Evolutionary conservation across 192 early-diverging fungal species (phyloP).

Genomic region (Coemansia sp.): DNA sequence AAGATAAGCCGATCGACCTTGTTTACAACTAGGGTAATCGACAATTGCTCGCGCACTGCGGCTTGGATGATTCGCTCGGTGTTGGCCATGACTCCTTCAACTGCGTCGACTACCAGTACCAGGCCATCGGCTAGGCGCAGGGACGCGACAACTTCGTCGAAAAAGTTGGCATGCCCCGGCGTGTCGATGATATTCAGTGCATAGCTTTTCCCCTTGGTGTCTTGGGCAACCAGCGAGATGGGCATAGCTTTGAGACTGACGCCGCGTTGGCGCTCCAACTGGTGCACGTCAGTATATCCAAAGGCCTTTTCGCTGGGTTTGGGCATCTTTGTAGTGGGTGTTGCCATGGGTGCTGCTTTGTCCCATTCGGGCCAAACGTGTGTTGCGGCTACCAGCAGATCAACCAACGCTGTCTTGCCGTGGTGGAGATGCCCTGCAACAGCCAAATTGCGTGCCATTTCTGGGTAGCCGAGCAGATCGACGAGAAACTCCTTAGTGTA

Average conservation of each 20-base stretch:
- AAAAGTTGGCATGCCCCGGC: conserved; percentile 94
- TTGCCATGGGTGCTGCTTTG: conserved; percentile 26
- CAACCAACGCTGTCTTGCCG: conserved; percentile 93
- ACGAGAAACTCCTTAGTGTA: conserved; percentile 91
- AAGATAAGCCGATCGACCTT: conserved; percentile 98
- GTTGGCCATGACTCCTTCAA: conserved; percentile 96
- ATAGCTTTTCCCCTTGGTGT: conserved; percentile 84
- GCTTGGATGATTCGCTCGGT: conserved; percentile 85
- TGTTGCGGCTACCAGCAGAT: conserved; percentile 87
- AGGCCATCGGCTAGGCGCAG: conserved; percentile 86
- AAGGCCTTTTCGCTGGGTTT: conserved; percentile 32
- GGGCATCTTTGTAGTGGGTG: conserved; percentile 31
- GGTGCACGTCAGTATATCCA: conserved; percentile 81
- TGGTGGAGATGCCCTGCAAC: conserved; percentile 96
- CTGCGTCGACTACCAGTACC: conserved; percentile 89
- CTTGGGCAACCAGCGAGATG: conserved; percentile 85
- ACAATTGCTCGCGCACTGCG: conserved; percentile 72
- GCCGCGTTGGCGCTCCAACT: conserved; percentile 84
- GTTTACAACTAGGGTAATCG: conserved; percentile 89
- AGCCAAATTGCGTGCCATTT: conserved; percentile 83
- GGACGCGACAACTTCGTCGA: conserved; percentile 88
- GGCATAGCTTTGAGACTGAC: conserved; percentile 93
- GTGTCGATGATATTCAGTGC: conserved; percentile 90
- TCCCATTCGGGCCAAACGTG: conserved; percentile 67
- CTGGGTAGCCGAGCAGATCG: conserved; percentile 76